A percentile compares a stretch with the other conserved stretches of the same genome.
phyloP scores from a whole-genome alignment of 768 basidiomycete species.

The Lactifluus hygrophoroides region DNA sequence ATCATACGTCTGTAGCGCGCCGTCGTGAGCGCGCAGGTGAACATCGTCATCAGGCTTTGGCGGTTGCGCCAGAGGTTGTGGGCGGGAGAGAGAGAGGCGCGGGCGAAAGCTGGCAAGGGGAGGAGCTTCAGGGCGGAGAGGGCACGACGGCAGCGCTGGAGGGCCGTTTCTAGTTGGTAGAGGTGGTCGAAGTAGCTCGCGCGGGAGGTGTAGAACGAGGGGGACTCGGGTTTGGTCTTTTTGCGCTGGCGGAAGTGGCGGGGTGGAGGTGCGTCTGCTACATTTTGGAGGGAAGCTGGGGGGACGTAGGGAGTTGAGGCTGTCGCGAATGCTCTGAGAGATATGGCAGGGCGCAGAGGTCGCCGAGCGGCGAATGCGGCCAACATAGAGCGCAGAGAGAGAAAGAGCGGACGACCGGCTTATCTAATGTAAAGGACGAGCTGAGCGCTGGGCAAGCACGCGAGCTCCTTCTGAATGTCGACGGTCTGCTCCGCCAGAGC shows the following conservation, averaged over 20 bases:
- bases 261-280: conserved; percentile 9
- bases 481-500: conserved; percentile 47
- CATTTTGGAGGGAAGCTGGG: conserved; percentile 24
- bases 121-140: conserved; percentile 61
- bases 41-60: conserved; percentile 45
- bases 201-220: conserved; percentile 80
- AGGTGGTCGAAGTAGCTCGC: conserved; percentile 69
- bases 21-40: conserved; percentile 55
- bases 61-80: conserved; percentile 63
- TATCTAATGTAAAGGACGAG: conserved; percentile 10
- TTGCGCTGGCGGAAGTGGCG: background rate
- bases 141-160: conserved; percentile 45
- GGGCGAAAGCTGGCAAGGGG: conserved; percentile 69
- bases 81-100: conserved; percentile 46
- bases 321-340: conserved; percentile 19
- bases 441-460: background rate
- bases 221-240: conserved; percentile 45
- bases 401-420: background rate
- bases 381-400: background rate
- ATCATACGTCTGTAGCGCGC: conserved; percentile 62
- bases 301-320: conserved; percentile 24
- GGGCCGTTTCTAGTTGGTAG: conserved; percentile 53
- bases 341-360: background rate
- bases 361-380: background rate
- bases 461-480: conserved; percentile 19